These are phyloP conservation scores for Streptanthus diversifolius DNA, from an alignment of 345 rosid genomes.

Conservation along the genomic window DNA sequence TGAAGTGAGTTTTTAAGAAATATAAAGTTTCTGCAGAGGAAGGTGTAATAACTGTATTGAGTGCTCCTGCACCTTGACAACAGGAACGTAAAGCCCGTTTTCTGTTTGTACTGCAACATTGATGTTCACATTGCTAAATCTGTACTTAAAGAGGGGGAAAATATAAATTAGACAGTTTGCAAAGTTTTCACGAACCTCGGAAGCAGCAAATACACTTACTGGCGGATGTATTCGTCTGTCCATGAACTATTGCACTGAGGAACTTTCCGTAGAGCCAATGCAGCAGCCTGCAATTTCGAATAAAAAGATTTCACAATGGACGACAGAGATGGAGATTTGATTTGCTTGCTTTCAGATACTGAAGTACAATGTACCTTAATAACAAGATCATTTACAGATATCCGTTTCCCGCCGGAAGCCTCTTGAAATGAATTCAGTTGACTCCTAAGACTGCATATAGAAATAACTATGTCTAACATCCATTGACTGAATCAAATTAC, in stretches of 20 bases:
- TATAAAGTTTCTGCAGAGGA: background rate
- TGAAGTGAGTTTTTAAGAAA: background rate
- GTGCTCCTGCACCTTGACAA: conserved; percentile 55
- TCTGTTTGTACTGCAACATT: conserved; percentile 96
- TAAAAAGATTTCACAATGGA: conserved; percentile 2
- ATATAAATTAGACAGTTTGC: background rate
- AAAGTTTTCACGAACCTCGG: background rate
- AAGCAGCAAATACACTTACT: conserved; percentile 50
- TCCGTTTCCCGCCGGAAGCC: conserved; percentile 85
- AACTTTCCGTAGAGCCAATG: conserved; percentile 84
- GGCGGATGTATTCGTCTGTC: conserved; percentile 89
- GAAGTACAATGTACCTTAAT: conserved; percentile 63
- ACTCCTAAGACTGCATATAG: conserved; percentile 60
- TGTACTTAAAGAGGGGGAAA: conserved; percentile 29
- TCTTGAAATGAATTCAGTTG: conserved; percentile 82
- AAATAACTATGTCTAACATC: background rate
- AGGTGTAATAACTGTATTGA: background rate
- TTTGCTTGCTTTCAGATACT: conserved; percentile 7
- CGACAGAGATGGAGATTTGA: background rate
- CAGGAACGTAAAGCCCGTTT: conserved; percentile 91
- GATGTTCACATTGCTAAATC: conserved; percentile 82
- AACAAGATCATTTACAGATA: conserved; percentile 92
- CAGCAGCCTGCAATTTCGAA: conserved; percentile 73
- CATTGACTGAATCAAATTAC: background rate
- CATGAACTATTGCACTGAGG: conserved; percentile 99